A percentile compares a stretch with the other conserved stretches of the same genome.
phyloP scores from a whole-genome alignment of 2,329 filamentous ascomycete genomes.

The Hypomyces rosellus region DNA sequence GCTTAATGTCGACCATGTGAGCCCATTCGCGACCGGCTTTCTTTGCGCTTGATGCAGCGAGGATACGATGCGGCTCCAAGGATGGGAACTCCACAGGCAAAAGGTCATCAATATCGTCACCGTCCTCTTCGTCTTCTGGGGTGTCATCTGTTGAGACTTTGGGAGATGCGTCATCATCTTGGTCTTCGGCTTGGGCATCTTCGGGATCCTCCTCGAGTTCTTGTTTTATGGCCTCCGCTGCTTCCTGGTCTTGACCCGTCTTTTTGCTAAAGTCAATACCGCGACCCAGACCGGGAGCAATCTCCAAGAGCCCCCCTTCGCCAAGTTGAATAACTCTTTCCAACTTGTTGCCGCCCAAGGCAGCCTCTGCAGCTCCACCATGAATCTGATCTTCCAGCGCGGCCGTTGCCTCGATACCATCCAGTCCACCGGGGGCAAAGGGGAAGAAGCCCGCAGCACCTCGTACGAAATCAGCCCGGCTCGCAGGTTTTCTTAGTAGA shows the following conservation, averaged over 20 bases:
- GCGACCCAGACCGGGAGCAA: constrained; percentile 74
- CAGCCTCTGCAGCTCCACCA: constrained; percentile 40
- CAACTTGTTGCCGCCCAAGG: constrained; percentile 51
- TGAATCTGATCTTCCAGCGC: constrained; percentile 73
- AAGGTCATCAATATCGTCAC: constrained; percentile 72
- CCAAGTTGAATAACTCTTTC: constrained; percentile 82
- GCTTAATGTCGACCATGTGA: constrained; percentile 94
- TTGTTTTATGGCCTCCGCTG: constrained; percentile 64
- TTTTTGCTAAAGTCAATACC: constrained; percentile 67
- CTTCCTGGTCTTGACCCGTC: constrained; percentile 52
- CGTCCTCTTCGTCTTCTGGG: constrained; percentile 37
- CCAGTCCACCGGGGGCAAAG: constrained; percentile 84
- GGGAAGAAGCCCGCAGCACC: constrained; percentile 92
- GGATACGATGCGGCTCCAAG: constrained; percentile 72
- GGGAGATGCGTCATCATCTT: constrained; percentile 22
- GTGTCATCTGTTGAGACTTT: constrained; percentile 19
- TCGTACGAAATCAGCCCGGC: constrained; percentile 82
- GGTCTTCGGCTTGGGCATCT: constrained; percentile 24
- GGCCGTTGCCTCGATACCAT: constrained; percentile 78
- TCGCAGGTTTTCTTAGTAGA: constrained; percentile 76
- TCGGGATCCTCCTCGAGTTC: constrained; percentile 49
- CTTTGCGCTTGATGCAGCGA: constrained; percentile 64
- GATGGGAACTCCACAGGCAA: constrained; percentile 91
- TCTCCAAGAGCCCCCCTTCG: constrained; percentile 71
- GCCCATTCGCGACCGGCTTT: constrained; percentile 86